Percentiles rank a stretch among this genome's conserved stretches.
These are phyloP conservation scores for Speleostelium caveatum DNA, from an alignment of 78 protist genomes.

Conservation along the genomic window DNA sequence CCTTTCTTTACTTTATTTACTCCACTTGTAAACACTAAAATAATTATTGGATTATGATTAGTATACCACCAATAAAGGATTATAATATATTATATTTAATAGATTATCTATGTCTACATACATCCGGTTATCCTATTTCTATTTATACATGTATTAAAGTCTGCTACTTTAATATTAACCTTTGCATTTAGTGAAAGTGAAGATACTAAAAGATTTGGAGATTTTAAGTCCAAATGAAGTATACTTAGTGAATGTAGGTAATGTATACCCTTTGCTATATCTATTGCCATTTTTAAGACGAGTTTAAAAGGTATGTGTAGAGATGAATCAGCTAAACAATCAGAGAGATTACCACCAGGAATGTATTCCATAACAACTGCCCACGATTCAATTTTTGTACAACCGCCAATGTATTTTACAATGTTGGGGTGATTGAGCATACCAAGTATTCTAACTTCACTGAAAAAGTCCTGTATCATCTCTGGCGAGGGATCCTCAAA, in stretches of 20 bases:
- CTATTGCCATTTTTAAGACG: conserved; percentile 63
- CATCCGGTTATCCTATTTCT: conserved; percentile 27
- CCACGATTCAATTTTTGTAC: conserved; percentile 53
- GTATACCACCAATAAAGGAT: too few relatives aligned
- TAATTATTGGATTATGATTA: too few relatives aligned
- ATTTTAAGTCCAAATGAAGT: conserved; percentile 63
- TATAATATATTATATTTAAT: too few relatives aligned
- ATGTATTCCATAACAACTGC: conserved; percentile 66
- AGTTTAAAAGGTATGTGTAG: conserved; percentile 26
- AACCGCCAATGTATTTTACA: conserved; percentile 75
- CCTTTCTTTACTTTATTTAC: conserved; percentile 27
- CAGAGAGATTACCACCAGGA: conserved; percentile 73
- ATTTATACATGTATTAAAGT: conserved; percentile 71
- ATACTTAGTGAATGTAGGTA: conserved; percentile 77
- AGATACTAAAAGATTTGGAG: conserved; percentile 58
- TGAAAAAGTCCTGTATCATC: conserved; percentile 67
- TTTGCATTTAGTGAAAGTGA: conserved; percentile 17
- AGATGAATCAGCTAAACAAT: conserved; percentile 20
- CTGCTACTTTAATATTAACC: conserved; percentile 63
- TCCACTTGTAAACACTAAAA: too few relatives aligned
- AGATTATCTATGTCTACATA: too few relatives aligned
- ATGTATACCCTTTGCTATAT: conserved; percentile 68
- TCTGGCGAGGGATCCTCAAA: conserved; percentile 50
- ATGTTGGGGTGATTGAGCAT: conserved; percentile 77
- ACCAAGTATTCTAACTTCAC: conserved; percentile 29